These are phyloP conservation scores for Candida patagonica DNA, from an alignment of 805 yeast species.

Conservation along the genomic window DNA sequence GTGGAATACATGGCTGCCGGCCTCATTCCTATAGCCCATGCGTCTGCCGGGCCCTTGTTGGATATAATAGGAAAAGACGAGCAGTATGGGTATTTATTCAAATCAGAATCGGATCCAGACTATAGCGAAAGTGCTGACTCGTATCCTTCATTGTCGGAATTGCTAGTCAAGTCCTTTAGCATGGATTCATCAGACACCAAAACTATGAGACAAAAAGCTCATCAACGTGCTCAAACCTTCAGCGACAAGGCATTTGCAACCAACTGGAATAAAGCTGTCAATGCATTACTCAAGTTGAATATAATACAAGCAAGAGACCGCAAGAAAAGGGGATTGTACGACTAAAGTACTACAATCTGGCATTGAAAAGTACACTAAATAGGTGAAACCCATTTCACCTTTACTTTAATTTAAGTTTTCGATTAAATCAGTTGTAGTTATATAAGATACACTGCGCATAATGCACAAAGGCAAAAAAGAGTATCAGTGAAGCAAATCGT, in stretches of 20 bases:
- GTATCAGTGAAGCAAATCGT: too few relatives aligned
- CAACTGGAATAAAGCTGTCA: slow-evolving; percentile 38
- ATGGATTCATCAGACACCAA: slow-evolving; percentile 31
- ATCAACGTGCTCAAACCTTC: slow-evolving; percentile 39
- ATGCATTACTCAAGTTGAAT: slow-evolving; percentile 18
- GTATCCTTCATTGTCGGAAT: slow-evolving; percentile 42
- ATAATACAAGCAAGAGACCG: slow-evolving; percentile 15
- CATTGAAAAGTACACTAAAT: not conserved
- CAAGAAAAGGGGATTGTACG: slow-evolving; percentile 13
- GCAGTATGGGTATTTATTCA: slow-evolving; percentile 73
- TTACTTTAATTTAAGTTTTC: too few relatives aligned
- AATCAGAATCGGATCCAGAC: slow-evolving; percentile 65
- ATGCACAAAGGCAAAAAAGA: too few relatives aligned
- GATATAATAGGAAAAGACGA: slow-evolving; percentile 64
- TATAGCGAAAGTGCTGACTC: slow-evolving; percentile 23
- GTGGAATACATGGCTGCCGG: slow-evolving; percentile 89
- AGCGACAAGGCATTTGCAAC: slow-evolving; percentile 49
- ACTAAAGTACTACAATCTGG: too few relatives aligned
- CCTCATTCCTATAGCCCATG: slow-evolving; percentile 80
- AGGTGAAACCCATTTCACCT: not conserved
- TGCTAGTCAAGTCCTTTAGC: slow-evolving; percentile 37
- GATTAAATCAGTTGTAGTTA: too few relatives aligned
- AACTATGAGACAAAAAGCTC: slow-evolving; percentile 38
- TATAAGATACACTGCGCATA: too few relatives aligned
- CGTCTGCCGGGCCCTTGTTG: slow-evolving; percentile 87